Conservation (phyloP, 2,329 filamentous ascomycete genomes). For the Phaeomoniella chlamydospora region DNA sequence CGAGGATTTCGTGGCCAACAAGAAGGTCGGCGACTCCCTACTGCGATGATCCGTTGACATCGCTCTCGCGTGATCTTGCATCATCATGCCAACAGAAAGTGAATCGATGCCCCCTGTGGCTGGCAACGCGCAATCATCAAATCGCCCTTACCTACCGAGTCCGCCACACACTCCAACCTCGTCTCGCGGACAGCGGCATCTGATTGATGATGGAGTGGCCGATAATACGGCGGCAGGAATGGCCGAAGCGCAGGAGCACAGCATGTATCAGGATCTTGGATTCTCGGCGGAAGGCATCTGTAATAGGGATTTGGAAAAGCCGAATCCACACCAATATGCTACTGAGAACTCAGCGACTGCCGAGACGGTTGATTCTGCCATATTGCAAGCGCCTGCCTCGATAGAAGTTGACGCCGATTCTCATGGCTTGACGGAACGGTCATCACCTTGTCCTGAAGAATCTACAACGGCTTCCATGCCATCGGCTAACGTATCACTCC, state of each 20-base stretch:
- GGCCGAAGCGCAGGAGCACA: constrained; percentile 11
- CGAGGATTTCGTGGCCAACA: too few relatives aligned
- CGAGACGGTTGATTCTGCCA: neutral
- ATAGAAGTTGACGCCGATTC: neutral
- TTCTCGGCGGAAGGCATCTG: neutral
- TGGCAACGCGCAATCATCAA: neutral
- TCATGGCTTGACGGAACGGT: too few relatives aligned
- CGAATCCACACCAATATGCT: neutral
- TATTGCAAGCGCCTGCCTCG: neutral
- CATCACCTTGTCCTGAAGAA: neutral
- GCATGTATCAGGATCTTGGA: constrained; percentile 6
- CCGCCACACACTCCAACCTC: neutral
- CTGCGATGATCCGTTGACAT: neutral
- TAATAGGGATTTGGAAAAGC: neutral
- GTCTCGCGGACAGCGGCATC: constrained; percentile 1
- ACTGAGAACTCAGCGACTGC: neutral
- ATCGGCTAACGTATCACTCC: neutral
- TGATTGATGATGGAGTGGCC: constrained; percentile 5
- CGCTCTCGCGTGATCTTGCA: neutral
- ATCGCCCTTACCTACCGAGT: neutral
- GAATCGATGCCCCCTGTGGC: neutral
- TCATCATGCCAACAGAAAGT: neutral
- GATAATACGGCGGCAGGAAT: constrained; percentile 12
- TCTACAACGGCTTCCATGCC: neutral
- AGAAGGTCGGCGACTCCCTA: too few relatives aligned